Base-by-base conservation (phyloP, 257 asterid species). In the Petrea volubilis region DNA sequence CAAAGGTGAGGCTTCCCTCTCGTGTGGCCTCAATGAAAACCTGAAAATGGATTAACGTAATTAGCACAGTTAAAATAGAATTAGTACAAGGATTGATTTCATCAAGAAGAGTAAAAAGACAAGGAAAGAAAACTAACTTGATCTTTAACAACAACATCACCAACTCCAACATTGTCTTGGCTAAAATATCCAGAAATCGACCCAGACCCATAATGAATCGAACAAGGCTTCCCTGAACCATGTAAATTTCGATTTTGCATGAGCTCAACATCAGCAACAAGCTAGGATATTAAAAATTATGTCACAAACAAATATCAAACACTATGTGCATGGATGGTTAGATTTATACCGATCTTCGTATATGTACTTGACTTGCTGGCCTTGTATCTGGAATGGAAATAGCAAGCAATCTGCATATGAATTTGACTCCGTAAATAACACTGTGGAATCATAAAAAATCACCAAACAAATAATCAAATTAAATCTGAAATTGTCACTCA, bases 151-250 rank as follows among this genome's bases (percentile, higher is more conserved):
- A 79, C 85, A 66, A 95, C 83, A 70, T 88, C 97, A 34, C 97
- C 99, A 85, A 92, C 94, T 84, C 41, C 82, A 70, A 95, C 96
- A 67, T 88, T 82, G 70, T 95, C 99, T 80, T 88, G 88, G 86
- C 99, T 92, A 68, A 90, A 79, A 79, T 67, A 84, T 66, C 99
- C 99, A 80, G 97, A 79, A 68, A 95, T 76, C 7, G 96, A 83
- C 12, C 99, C 99, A 57, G 98, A 77, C 63, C 99, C 98, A 73
- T 95, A 95, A 3, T 61, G 76, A 75, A 95, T 92, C 5, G 96
- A 78, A 72, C 86, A 79, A 50, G 96, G 62, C 64, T 87, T 80
- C 73, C 99, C 99, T 95, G 73, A 59, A 77, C 29, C 44, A 75
- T 47, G 7, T 10, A 60, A 67, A 11, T 36, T 53, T 44, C 9